phyloP scores from a whole-genome alignment of 345 rosid genomes.

The Syzygium aqueum region DNA sequence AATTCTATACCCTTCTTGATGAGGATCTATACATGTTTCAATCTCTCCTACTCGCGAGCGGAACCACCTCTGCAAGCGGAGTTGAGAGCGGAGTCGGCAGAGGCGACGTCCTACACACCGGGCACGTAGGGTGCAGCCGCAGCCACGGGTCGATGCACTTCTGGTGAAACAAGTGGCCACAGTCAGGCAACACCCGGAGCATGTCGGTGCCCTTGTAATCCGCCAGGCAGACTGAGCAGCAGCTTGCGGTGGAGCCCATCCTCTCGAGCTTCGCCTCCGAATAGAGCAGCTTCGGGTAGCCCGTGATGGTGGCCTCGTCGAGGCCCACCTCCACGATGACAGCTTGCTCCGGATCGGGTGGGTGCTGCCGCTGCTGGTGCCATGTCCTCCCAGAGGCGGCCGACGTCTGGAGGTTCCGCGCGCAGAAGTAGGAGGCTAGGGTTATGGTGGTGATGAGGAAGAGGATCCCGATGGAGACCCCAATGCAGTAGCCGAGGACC shows the following conservation, averaged over 20 bases:
- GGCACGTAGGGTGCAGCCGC: conserved; percentile 19
- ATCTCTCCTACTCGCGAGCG: background rate
- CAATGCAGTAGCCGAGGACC: conserved; percentile 34
- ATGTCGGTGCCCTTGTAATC: conserved; percentile 56
- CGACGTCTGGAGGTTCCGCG: conserved; percentile 4
- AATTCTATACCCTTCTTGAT: background rate
- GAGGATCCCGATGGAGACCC: conserved; percentile 32
- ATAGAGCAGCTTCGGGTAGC: conserved; percentile 67
- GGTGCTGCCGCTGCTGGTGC: background rate
- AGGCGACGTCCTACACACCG: conserved; percentile 25
- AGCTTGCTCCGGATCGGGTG: conserved; percentile 4
- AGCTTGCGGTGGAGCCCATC: conserved; percentile 25
- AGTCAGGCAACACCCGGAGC: conserved; percentile 62
- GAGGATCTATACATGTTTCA: background rate
- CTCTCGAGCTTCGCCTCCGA: conserved; percentile 43
- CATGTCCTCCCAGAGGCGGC: background rate
- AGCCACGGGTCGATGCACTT: conserved; percentile 27
- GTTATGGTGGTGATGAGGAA: conserved; percentile 30
- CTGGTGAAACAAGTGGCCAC: conserved; percentile 22
- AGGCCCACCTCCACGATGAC: conserved; percentile 41
- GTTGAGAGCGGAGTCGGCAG: conserved; percentile 2
- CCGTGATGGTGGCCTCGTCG: conserved; percentile 58
- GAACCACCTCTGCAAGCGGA: conserved; percentile 4
- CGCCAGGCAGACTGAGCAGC: conserved; percentile 79
- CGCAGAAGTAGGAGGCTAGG: conserved; percentile 34